These are phyloP conservation scores for Tetrahymena borealis DNA, from an alignment of 73 alveolate genomes.

Conservation along the genomic window DNA sequence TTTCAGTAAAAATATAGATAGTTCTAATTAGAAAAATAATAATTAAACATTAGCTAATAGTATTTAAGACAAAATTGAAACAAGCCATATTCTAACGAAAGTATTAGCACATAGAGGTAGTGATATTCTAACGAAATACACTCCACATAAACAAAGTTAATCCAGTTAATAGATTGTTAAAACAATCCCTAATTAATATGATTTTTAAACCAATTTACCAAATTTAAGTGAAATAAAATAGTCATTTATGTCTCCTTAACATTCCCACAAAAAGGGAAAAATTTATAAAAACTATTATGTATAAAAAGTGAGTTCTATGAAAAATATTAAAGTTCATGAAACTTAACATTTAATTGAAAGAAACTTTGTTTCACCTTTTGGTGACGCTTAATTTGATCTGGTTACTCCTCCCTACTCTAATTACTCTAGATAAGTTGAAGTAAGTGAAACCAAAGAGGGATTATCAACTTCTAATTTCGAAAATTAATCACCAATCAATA, in stretches of 20 bases:
- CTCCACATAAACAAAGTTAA: too few relatives aligned
- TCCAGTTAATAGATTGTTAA: too few relatives aligned
- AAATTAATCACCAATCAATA: too few relatives aligned
- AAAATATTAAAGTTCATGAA: neutral
- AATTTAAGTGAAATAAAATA: neutral
- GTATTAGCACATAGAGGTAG: too few relatives aligned
- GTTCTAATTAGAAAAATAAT: too few relatives aligned
- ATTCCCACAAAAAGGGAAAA: neutral
- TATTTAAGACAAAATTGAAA: too few relatives aligned
- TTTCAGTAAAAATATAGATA: neutral
- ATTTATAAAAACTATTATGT: neutral
- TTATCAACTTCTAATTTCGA: too few relatives aligned
- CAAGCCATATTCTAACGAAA: too few relatives aligned
- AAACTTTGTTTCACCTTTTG: neutral
- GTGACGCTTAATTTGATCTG: neutral
- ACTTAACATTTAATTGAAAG: neutral
- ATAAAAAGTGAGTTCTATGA: neutral
- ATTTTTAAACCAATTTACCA: too few relatives aligned
- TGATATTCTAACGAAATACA: too few relatives aligned
- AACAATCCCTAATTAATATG: too few relatives aligned
- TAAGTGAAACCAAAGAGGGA: neutral
- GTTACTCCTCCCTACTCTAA: neutral
- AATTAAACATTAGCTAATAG: too few relatives aligned
- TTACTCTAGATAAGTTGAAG: neutral
- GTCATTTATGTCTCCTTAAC: neutral